These are phyloP conservation scores for Aspergillus sp. DNA, from an alignment of 2,329 filamentous ascomycete species.

Conservation along the genomic window DNA sequence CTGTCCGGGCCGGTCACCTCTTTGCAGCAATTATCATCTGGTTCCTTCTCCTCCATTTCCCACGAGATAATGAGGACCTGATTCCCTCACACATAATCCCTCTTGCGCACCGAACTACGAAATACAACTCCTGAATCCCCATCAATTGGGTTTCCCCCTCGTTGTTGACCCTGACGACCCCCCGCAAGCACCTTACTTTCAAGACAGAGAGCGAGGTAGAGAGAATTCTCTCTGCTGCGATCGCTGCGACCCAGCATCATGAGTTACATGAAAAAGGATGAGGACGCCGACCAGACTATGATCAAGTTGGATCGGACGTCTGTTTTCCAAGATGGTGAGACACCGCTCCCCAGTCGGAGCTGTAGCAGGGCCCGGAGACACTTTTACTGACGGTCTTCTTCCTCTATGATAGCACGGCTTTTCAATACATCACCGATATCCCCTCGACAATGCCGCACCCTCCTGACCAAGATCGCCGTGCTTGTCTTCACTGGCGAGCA, in stretches of 20 bases:
- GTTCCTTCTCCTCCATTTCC: background rate
- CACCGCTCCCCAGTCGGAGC: background rate
- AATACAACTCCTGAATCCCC: slow-evolving; percentile 22
- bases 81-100: slow-evolving; percentile 26
- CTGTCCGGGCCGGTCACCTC: slow-evolving; percentile 17
- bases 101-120: slow-evolving; percentile 18
- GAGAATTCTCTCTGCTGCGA: slow-evolving; percentile 26
- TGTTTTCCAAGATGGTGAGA: slow-evolving; percentile 95
- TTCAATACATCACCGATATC: slow-evolving; percentile 98
- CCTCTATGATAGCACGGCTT: slow-evolving; percentile 68
- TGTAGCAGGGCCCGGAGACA: slow-evolving; percentile 14
- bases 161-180: slow-evolving; percentile 26
- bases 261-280: slow-evolving; percentile 99
- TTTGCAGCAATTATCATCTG: slow-evolving; percentile 15
- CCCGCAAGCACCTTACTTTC: slow-evolving; percentile 11
- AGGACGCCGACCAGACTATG: slow-evolving; percentile 90
- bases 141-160: slow-evolving; percentile 22
- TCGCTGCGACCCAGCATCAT: slow-evolving; percentile 52
- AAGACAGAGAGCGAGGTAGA: slow-evolving; percentile 15
- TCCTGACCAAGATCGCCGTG: slow-evolving; percentile 94
- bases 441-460: slow-evolving; percentile 93
- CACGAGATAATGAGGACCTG: slow-evolving; percentile 33
- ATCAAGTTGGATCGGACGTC: slow-evolving; percentile 97
- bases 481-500: slow-evolving; percentile 95
- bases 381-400: slow-evolving; percentile 17